A percentile compares a stretch with the other conserved stretches of the same genome.
These are phyloP conservation scores for Fusarium concolor DNA, from an alignment of 2,329 filamentous ascomycete genomes.

Conservation along the genomic window DNA sequence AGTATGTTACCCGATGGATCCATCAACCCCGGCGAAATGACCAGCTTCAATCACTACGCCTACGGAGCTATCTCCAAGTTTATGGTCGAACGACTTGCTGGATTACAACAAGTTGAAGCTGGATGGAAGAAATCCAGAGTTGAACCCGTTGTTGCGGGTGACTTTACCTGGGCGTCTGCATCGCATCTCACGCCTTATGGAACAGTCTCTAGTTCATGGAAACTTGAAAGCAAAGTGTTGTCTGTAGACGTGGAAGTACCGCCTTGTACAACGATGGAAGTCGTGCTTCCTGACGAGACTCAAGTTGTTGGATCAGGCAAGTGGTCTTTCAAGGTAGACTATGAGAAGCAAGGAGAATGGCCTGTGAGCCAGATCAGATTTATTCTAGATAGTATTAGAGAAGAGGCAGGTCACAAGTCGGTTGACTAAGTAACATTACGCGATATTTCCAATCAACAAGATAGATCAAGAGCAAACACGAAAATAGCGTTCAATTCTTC, in stretches of 20 bases:
- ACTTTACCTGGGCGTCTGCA: constrained; percentile 36
- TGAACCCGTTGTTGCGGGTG: constrained; percentile 32
- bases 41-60: constrained; percentile 57
- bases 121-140: constrained; percentile 44
- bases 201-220: constrained; percentile 38
- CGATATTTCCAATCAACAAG: no score
- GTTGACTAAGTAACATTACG: no score
- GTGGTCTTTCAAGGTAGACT: constrained; percentile 26
- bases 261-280: constrained; percentile 36
- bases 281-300: constrained; percentile 25
- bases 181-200: constrained; percentile 42
- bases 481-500: no score
- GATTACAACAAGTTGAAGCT: constrained; percentile 33
- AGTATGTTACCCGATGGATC: constrained; percentile 52
- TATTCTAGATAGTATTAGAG: not conserved
- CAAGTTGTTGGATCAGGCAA: constrained; percentile 35
- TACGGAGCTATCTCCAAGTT: constrained; percentile 55
- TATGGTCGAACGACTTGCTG: constrained; percentile 48
- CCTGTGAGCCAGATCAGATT: constrained; percentile 27
- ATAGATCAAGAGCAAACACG: no score
- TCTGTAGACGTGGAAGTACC: constrained; percentile 33
- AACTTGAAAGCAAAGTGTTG: constrained; percentile 22
- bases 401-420: not conserved
- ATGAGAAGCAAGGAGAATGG: constrained; percentile 4
- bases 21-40: constrained; percentile 57